These are phyloP conservation scores for Lyophyllum decastes DNA, from an alignment of 768 basidiomycete species.

Conservation along the genomic window DNA sequence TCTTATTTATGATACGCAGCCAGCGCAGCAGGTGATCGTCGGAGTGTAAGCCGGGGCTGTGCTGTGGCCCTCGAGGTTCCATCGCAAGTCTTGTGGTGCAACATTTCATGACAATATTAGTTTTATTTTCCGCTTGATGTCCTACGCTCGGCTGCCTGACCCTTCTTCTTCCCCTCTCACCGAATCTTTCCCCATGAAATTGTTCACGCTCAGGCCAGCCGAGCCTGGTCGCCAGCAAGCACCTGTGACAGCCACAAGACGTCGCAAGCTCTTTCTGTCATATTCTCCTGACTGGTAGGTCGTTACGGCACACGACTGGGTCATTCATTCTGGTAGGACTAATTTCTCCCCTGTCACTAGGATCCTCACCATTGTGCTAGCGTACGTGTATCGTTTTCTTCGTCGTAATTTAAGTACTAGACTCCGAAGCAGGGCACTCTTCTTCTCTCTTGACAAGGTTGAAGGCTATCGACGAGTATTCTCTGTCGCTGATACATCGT, in stretches of 20 bases:
- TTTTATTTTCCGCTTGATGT: constrained; percentile 20
- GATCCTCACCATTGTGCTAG: constrained; percentile 65
- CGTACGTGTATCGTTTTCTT: constrained; percentile 43
- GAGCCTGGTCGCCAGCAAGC: constrained; percentile 16
- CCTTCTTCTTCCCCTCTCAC: constrained; percentile 9
- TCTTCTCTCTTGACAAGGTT: constrained; percentile 65
- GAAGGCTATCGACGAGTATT: constrained; percentile 78
- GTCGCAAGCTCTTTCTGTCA: constrained; percentile 51
- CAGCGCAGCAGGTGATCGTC: background rate
- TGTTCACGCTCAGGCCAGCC: constrained; percentile 24
- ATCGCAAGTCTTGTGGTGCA: background rate
- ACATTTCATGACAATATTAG: background rate
- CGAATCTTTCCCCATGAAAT: constrained; percentile 22
- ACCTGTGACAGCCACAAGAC: constrained; percentile 31
- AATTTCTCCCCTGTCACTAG: constrained; percentile 33
- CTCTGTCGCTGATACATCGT: constrained; percentile 78
- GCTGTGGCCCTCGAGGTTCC: no score
- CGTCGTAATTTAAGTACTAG: background rate
- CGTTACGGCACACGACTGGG: background rate
- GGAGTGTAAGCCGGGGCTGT: background rate
- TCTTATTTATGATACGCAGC: background rate
- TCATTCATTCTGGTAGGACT: background rate
- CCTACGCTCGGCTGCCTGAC: constrained; percentile 29
- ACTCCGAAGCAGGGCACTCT: constrained; percentile 45
- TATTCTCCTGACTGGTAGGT: constrained; percentile 80